These are phyloP conservation scores for Aquilaria sinensis DNA, from an alignment of 345 rosid genomes.

Conservation along the genomic window DNA sequence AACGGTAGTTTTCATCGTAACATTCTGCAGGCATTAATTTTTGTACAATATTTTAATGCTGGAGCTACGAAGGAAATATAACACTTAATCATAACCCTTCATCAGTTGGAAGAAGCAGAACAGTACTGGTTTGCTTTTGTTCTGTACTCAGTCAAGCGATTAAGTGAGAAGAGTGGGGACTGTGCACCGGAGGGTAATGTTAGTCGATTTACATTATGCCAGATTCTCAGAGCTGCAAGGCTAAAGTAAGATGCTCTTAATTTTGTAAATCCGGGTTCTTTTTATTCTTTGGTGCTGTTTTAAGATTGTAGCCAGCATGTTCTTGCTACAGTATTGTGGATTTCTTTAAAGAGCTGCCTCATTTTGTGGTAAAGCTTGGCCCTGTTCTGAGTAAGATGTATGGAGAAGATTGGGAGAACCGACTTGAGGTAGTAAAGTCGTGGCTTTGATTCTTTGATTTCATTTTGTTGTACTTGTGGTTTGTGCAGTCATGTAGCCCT, in stretches of 20 bases:
- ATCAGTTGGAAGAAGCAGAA: slow-evolving; percentile 80
- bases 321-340: slow-evolving; percentile 53
- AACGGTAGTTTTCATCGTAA: slow-evolving; percentile 29
- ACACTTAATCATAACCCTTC: slow-evolving; percentile 1
- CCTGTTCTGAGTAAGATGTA: slow-evolving; percentile 50
- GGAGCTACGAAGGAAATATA: no score
- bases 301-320: slow-evolving; percentile 3
- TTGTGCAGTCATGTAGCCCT: not conserved
- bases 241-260: slow-evolving; percentile 48
- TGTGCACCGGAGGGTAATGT: slow-evolving; percentile 23
- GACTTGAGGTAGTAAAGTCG: slow-evolving; percentile 63
- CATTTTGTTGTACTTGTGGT: not conserved
- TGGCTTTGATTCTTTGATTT: not conserved
- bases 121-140: slow-evolving; percentile 85
- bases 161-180: slow-evolving; percentile 40
- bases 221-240: slow-evolving; percentile 62
- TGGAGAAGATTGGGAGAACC: slow-evolving; percentile 83
- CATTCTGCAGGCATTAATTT: no score
- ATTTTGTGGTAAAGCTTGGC: slow-evolving; percentile 78
- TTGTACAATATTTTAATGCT: no score
- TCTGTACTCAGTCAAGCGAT: slow-evolving; percentile 53
- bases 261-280: slow-evolving; percentile 3
- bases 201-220: slow-evolving; percentile 53
- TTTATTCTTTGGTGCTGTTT: not conserved
- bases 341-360: slow-evolving; percentile 88